Evolutionary conservation across 345 rosid species (phyloP).

Genomic region (Barbarea vulgaris): DNA sequence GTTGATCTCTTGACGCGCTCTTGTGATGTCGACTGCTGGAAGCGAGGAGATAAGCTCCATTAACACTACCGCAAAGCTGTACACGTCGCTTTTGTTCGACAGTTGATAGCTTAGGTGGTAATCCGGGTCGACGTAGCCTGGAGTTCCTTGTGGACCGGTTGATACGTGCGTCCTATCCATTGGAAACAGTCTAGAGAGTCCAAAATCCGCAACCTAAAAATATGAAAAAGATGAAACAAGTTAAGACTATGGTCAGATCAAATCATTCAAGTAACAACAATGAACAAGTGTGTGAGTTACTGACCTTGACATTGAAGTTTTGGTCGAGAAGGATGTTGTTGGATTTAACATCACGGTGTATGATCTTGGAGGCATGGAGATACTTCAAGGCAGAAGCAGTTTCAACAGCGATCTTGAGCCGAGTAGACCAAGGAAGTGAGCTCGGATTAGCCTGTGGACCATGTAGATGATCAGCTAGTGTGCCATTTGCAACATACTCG

Average conservation of each 20-base stretch:
- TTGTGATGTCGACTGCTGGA: conserved; percentile 87
- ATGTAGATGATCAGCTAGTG: conserved; percentile 84
- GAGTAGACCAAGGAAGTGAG: conserved; percentile 58
- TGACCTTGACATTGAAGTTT: conserved; percentile 66
- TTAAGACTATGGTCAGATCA: conserved; percentile 2
- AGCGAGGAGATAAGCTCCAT: conserved; percentile 60
- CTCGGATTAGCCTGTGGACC: conserved; percentile 69
- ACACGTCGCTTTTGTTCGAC: conserved; percentile 86
- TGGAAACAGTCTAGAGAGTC: conserved; percentile 85
- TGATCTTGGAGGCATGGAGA: conserved; percentile 72
- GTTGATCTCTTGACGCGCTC: conserved; percentile 83
- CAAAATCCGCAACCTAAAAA: conserved; percentile 80
- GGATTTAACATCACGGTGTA: conserved; percentile 93
- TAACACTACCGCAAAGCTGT: conserved; percentile 44
- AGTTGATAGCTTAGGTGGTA: conserved; percentile 85
- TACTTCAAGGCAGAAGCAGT: conserved; percentile 76
- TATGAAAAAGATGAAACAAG: background rate
- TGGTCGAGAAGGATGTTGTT: conserved; percentile 82
- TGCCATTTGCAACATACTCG: conserved; percentile 83
- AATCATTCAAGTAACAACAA: background rate
- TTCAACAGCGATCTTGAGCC: conserved; percentile 81
- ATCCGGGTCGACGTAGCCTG: conserved; percentile 94
- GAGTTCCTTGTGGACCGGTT: conserved; percentile 95
- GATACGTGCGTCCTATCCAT: conserved; percentile 71
- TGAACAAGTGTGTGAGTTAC: conserved; percentile 1